Percentiles rank a stretch among this genome's conserved stretches.
Evolutionary conservation across 2,329 filamentous ascomycete genomes (phyloP).

Genomic region (Monosporascus sp.): DNA sequence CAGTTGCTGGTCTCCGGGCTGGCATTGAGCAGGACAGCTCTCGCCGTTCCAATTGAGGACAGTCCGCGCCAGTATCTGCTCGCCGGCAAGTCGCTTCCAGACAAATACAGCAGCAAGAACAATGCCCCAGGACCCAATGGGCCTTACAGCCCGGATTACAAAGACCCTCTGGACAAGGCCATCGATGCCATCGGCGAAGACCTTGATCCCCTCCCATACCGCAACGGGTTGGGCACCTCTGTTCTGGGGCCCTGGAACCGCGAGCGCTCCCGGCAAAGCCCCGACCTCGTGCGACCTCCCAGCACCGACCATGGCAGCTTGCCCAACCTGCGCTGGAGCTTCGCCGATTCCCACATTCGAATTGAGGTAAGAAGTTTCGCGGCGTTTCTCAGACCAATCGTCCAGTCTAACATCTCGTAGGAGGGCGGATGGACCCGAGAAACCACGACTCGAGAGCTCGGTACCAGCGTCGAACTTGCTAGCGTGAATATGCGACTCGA

Average conservation of each 20-base stretch:
- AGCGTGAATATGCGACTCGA: constrained; percentile 76
- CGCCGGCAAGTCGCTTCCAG: constrained; percentile 40
- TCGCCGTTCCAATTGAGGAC: constrained; percentile 33
- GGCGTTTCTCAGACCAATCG: not conserved
- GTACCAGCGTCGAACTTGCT: constrained; percentile 63
- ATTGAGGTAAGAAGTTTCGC: constrained; percentile 46
- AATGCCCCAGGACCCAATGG: constrained; percentile 15
- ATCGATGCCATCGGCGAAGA: constrained; percentile 55
- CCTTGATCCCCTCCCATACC: constrained; percentile 60
- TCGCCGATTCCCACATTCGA: constrained; percentile 57
- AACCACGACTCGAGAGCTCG: constrained; percentile 61
- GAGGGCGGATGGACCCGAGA: constrained; percentile 74
- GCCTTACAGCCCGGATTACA: constrained; percentile 55
- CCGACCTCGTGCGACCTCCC: constrained; percentile 66
- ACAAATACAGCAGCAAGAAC: constrained; percentile 34
- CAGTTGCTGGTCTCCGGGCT: constrained; percentile 19
- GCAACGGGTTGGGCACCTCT: constrained; percentile 58
- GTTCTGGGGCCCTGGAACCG: constrained; percentile 66
- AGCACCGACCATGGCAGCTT: constrained; percentile 68
- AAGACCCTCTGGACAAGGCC: constrained; percentile 57
- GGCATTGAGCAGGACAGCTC: constrained; percentile 16
- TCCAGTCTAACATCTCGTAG: constrained; percentile 29
- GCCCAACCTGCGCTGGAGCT: constrained; percentile 68
- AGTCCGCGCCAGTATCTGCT: constrained; percentile 50
- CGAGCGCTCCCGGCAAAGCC: constrained; percentile 62